Evolutionary conservation across 345 rosid species (phyloP).

Genomic region (Euphorbia tirucalli): DNA sequence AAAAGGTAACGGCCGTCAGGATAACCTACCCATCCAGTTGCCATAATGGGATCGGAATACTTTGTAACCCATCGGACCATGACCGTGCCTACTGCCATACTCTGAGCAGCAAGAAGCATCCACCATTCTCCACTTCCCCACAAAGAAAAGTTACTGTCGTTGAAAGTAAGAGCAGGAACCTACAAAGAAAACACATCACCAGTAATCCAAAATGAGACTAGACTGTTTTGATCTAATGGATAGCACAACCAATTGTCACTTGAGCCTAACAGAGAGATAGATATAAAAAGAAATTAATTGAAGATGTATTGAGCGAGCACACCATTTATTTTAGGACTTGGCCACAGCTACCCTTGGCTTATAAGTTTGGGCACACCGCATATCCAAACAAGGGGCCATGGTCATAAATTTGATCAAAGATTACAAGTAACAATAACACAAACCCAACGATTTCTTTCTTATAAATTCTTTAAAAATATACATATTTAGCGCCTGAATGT

Average conservation of each 20-base stretch:
- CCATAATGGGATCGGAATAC: slow-evolving; percentile 91
- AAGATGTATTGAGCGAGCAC: background rate
- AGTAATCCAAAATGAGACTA: background rate
- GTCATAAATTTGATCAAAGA: background rate
- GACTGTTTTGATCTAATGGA: background rate
- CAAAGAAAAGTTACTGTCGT: slow-evolving; percentile 52
- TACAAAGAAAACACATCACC: slow-evolving; percentile 23
- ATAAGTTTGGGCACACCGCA: background rate
- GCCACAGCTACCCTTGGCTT: background rate
- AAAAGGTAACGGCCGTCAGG: background rate
- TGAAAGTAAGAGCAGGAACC: slow-evolving; percentile 61
- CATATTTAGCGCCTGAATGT: too few relatives aligned
- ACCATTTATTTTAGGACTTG: background rate
- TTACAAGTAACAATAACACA: background rate
- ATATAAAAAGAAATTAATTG: background rate
- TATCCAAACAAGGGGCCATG: background rate
- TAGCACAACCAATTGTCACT: background rate
- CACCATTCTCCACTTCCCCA: slow-evolving; percentile 99
- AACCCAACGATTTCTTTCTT: too few relatives aligned
- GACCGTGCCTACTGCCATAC: slow-evolving; percentile 93
- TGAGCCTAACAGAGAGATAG: background rate
- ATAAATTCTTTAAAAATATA: too few relatives aligned
- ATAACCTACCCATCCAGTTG: slow-evolving; percentile 90
- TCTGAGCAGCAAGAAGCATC: slow-evolving; percentile 99
- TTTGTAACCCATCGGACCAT: slow-evolving; percentile 95